Evolutionary conservation across 2,329 filamentous ascomycete genomes (phyloP), one percentile per base, ranked within the genome.

Genomic region (Alternaria incomplexa): DNA sequence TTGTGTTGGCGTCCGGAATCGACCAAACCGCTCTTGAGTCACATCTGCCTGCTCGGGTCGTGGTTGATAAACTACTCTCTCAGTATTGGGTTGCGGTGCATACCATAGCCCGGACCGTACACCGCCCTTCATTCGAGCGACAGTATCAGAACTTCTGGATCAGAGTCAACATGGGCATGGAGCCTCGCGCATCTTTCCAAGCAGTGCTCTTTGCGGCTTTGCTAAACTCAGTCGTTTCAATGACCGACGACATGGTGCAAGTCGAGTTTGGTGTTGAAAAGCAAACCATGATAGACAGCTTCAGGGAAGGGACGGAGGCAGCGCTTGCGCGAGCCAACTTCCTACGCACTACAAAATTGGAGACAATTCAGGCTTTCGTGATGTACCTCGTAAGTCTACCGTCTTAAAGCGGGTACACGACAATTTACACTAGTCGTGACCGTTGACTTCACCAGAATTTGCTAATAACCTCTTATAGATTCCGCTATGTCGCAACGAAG

Each of bases 281-380:
- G 71, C 78, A 81, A 25, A 83, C 83, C 6, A 82, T 92, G 58
- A 83, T 91, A 5, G 84, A 89, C 22, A 88, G 86, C 51, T 74
- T 76, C 56, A 66, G 65, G 60, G 81, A 89, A 51, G 90, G 87
- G 1, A 88, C 89, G 7, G 91, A 93, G 79, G 85, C 86, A 25
- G 88, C 90, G 4, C 80, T 94, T 32, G 85, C 86, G 43, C 88
- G 88, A 73, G 90, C 91, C 5, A 90, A 91, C 73, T 91, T 93
- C 61, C 78, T 93, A 36, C 84, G 89, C 36, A 92, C 90, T 0
- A 91, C 87, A 0, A 90, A 88, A 67, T 81, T 92, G n/a, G 90
- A 93, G 76, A 91, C 89, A 1, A 82, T 94, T 70, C 91, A 93
- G 74, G 90, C 90, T 1, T 90, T 93, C 70, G 87, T 93, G 36